Evolutionary conservation across 352 stramenopile species (phyloP).

Genomic region (Phytophthora niederhauseri): DNA sequence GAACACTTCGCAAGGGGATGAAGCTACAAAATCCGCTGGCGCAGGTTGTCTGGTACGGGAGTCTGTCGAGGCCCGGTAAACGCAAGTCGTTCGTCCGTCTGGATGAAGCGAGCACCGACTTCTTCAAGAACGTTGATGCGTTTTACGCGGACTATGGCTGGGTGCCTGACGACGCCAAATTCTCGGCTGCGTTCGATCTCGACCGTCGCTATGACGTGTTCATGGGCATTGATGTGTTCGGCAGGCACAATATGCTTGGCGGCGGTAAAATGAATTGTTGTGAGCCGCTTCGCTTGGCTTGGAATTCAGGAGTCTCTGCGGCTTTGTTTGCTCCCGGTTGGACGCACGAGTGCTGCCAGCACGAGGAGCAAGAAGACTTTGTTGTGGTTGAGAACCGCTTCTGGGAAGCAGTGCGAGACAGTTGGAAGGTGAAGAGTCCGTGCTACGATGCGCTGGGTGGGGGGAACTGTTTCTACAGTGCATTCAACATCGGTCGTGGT

Average conservation of each 20-base stretch:
- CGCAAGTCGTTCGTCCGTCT: constrained; percentile 44
- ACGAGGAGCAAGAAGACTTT: constrained; percentile 37
- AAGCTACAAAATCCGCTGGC: constrained; percentile 28
- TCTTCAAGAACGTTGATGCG: constrained; percentile 52
- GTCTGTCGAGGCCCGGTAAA: constrained; percentile 40
- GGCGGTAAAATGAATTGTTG: constrained; percentile 43
- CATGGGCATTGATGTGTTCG: constrained; percentile 66
- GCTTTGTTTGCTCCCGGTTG: constrained; percentile 47
- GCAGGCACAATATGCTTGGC: constrained; percentile 43
- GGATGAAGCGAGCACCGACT: constrained; percentile 41
- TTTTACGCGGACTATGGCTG: constrained; percentile 66
- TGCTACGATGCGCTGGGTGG: constrained; percentile 45
- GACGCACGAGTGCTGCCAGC: constrained; percentile 45
- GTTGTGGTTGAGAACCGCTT: constrained; percentile 40
- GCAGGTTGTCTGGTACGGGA: constrained; percentile 65
- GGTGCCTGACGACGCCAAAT: constrained; percentile 47
- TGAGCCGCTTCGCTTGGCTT: constrained; percentile 36
- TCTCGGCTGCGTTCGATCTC: constrained; percentile 45
- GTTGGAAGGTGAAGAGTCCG: constrained; percentile 42
- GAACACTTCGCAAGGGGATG: constrained; percentile 33
- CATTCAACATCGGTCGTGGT: constrained; percentile 46
- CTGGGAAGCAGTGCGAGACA: constrained; percentile 34
- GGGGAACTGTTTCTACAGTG: constrained; percentile 41
- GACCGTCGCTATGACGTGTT: constrained; percentile 60
- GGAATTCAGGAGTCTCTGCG: constrained; percentile 48